phyloP scores from a whole-genome alignment of 2,329 filamentous ascomycete species.

The Alternaria panax region DNA sequence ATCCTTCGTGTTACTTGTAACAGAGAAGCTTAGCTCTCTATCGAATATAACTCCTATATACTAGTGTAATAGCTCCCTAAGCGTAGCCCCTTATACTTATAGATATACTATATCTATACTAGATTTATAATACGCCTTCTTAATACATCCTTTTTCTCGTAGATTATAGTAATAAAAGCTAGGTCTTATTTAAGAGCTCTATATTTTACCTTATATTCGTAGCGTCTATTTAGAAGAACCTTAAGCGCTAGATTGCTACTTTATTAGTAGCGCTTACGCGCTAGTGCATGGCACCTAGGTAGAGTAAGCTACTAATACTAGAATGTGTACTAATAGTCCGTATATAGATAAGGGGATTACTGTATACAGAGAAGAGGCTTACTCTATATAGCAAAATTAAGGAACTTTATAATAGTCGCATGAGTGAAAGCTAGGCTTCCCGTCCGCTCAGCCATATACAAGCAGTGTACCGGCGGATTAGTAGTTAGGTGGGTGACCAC shows the following conservation, averaged over 20 bases:
- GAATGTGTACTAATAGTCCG: not conserved
- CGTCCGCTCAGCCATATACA: too few species aligned
- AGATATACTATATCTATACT: not conserved
- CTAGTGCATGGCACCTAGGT: not conserved
- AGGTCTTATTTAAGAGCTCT: not conserved
- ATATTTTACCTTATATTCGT: too few species aligned
- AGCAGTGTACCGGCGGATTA: too few species aligned
- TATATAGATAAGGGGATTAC: not conserved
- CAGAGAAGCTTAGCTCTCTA: too few species aligned
- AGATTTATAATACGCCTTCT: not conserved
- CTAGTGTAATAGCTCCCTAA: too few species aligned
- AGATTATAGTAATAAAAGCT: not conserved
- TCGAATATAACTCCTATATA: too few species aligned
- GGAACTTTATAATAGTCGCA: not conserved
- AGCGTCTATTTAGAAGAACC: too few species aligned
- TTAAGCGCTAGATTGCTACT: too few species aligned
- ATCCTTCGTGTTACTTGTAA: too few species aligned
- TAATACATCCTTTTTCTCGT: not conserved
- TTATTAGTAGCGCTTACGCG: not conserved
- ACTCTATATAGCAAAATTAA: not conserved
- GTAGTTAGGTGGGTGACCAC: too few species aligned
- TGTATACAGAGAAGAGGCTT: too few species aligned
- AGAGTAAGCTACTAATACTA: not conserved
- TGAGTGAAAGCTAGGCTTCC: not conserved
- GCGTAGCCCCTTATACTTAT: too few species aligned